Evolutionary conservation across 2,329 filamentous ascomycete species (phyloP), one percentile per base, ranked within the genome.

Genomic region (Diplodia corticola): DNA sequence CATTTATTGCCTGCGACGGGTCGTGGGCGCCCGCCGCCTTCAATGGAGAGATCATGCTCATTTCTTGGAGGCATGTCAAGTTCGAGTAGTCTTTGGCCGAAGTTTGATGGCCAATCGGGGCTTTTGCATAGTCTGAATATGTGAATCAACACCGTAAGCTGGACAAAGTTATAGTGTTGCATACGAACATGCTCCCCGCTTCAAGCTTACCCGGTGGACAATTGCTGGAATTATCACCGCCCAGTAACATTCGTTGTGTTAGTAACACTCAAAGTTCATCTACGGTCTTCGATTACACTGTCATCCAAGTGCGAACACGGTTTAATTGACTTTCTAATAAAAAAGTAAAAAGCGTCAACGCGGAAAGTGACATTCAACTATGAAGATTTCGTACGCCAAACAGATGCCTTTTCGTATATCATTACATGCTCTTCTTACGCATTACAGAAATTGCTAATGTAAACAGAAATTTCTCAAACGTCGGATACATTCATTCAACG

Each of bases 351-450:
- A 20, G 1, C 28, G 12, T 40, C 55, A 22, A 17, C 28, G 2
- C 35, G 3, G 26, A 30, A 17, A 28, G 9, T 5, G 2, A 3
- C 5, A 9, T 49, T 20, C 28, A 50, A 28, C 15, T 26, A 2
- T 28, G 17, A 26, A 60, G 30, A 30, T 35, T 22, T 22, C 44
- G 4, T 33, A 49, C 48, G 44, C 26, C 57, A 44, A 61, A 60
- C 35, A 17, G 24, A 61, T 61, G 44, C 57, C 48, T 30, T 44
- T 6, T 61, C 57, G n/a, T 61, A 13, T 26, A 3, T 60, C 57
- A 49, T 61, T 50, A 61, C 1, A 3, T 17, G 6, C 26, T 17
- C 53, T 53, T 7, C 49, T 53, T n/a, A 53, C 17, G 17, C 49
- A 28, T 28, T 28, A 17, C 13, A n/a, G 20, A 50, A 2, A 2